A percentile compares a stretch with the other conserved stretches of the same genome.
These are phyloP conservation scores for Rhizophagus sp. DNA, from an alignment of 192 early-diverging fungal species.

Conservation along the genomic window DNA sequence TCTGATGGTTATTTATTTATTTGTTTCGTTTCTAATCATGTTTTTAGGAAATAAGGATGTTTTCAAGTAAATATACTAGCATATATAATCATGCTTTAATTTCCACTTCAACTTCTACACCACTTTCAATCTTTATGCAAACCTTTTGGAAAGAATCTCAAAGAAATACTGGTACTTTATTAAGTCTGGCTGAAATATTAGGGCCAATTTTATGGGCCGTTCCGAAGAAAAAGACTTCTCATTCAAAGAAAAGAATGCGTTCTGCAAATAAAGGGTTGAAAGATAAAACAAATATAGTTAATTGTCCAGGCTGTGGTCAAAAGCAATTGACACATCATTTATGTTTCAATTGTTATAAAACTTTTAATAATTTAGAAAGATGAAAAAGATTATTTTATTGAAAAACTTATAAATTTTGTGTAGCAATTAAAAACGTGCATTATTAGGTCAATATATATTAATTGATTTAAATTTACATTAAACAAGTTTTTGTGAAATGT, in stretches of 20 bases:
- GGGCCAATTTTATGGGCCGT: constrained; percentile 77
- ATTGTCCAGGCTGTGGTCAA: constrained; percentile 78
- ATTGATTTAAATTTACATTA: too few relatives aligned
- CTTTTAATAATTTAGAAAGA: constrained; percentile 26
- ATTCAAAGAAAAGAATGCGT: constrained; percentile 87
- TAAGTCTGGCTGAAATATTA: constrained; percentile 47
- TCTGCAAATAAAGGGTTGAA: constrained; percentile 75
- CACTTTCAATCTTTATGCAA: not conserved
- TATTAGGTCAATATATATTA: too few relatives aligned
- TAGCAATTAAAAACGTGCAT: too few relatives aligned
- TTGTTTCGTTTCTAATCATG: too few relatives aligned
- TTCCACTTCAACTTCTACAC: constrained; percentile 2
- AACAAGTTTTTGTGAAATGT: too few relatives aligned
- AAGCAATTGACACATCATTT: constrained; percentile 75
- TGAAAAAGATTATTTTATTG: not conserved
- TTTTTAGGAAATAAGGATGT: too few relatives aligned
- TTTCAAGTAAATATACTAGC: not conserved
- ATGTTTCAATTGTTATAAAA: constrained; percentile 73
- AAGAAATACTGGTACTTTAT: not conserved
- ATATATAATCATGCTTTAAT: not conserved
- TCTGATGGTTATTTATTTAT: too few relatives aligned
- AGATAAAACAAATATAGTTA: constrained; percentile 65
- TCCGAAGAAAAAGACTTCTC: constrained; percentile 92
- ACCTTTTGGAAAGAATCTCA: not conserved
- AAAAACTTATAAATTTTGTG: too few relatives aligned